Conservation (phyloP, 805 yeast species). For the Metschnikowia colocasiae region DNA sequence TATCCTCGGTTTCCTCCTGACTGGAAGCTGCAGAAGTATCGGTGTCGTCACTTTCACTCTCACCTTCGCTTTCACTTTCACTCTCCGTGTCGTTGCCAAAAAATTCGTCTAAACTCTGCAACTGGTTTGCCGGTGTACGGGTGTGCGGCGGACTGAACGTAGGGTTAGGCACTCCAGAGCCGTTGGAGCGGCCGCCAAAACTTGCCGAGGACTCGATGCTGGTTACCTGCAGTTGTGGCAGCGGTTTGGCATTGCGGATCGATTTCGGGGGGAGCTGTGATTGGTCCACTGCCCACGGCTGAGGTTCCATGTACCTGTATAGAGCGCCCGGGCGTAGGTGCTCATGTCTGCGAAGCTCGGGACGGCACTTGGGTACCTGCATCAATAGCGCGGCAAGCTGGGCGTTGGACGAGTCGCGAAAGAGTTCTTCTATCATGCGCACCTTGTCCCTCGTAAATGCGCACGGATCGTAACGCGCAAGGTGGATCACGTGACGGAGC, state of each 20-base stretch:
- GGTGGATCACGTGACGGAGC: constrained; percentile 57
- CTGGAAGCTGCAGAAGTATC: too few species aligned
- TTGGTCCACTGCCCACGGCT: constrained; percentile 44
- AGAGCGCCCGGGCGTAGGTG: neutral
- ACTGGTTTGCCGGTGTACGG: constrained; percentile 33
- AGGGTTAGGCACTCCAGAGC: neutral
- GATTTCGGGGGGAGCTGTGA: constrained; percentile 26
- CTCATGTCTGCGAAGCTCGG: constrained; percentile 22
- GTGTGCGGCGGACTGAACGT: neutral
- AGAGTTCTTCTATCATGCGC: constrained; percentile 61
- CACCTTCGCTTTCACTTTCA: constrained; percentile 13
- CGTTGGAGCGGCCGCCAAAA: neutral
- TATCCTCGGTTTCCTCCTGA: too few species aligned
- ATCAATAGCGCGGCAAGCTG: constrained; percentile 66
- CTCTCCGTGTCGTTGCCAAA: constrained; percentile 45
- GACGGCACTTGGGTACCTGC: constrained; percentile 74
- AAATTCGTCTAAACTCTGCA: constrained; percentile 86
- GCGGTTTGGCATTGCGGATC: constrained; percentile 27
- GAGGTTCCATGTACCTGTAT: constrained; percentile 26
- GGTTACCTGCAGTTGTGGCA: constrained; percentile 12
- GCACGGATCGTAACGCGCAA: constrained; percentile 69
- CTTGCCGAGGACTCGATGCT: constrained; percentile 13
- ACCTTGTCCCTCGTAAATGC: constrained; percentile 85
- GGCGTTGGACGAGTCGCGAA: constrained; percentile 40
- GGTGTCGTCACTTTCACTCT: constrained; percentile 10